Percentiles rank a stretch among this genome's conserved stretches.
These are phyloP conservation scores for Dentipellis sp. DNA, from an alignment of 768 basidiomycete species.

Conservation along the genomic window DNA sequence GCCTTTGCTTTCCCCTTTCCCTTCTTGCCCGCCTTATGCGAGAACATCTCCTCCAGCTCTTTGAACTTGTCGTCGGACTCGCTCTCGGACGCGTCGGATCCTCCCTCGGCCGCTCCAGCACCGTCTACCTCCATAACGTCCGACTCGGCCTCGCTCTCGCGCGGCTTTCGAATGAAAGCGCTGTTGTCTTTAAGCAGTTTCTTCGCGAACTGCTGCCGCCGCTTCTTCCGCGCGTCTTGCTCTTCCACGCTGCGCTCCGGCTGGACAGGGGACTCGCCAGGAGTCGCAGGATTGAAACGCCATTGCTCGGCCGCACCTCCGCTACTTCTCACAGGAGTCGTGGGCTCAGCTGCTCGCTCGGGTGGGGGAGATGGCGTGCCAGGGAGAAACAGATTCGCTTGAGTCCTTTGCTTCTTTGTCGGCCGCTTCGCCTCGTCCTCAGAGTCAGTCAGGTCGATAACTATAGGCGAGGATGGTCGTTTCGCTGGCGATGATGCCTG, in stretches of 20 bases:
- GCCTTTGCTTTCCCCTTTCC: constrained; percentile 16
- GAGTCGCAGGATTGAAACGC: constrained; percentile 9
- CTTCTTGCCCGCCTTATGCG: constrained; percentile 26
- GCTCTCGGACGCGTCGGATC: constrained; percentile 6
- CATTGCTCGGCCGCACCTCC: constrained; percentile 3
- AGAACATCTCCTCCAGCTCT: constrained; percentile 38
- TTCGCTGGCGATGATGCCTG: neutral
- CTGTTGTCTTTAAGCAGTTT: constrained; percentile 7
- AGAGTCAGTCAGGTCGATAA: constrained; percentile 12
- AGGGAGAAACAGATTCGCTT: neutral
- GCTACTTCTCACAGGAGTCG: neutral
- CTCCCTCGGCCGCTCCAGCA: neutral
- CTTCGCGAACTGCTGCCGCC: constrained; percentile 8
- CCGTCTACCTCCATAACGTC: constrained; percentile 1
- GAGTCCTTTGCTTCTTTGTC: constrained; percentile 5
- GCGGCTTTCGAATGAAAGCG: neutral
- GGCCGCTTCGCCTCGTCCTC: constrained; percentile 7
- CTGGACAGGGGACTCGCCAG: constrained; percentile 3
- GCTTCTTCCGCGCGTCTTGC: neutral
- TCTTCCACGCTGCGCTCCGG: constrained; percentile 1
- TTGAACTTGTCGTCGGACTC: constrained; percentile 36
- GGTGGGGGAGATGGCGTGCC: neutral
- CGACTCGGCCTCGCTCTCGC: neutral
- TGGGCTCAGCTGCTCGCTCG: neutral
- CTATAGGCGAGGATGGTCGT: constrained; percentile 3